Evolutionary conservation across 2,329 filamentous ascomycete species (phyloP).

Genomic region (Didymella lethalis): DNA sequence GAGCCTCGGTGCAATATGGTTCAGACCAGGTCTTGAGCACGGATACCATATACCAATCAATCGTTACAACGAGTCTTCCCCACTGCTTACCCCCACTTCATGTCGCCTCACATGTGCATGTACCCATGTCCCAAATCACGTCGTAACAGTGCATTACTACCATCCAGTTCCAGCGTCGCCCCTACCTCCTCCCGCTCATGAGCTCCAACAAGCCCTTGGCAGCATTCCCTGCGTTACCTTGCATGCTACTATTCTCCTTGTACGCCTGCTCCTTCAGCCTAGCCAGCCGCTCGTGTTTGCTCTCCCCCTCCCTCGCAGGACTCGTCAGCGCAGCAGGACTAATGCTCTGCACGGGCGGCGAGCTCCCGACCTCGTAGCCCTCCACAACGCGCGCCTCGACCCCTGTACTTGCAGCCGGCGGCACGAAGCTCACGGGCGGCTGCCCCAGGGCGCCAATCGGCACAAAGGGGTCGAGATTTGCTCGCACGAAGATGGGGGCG

Average conservation of each 20-base stretch:
- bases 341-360: slow-evolving; percentile 31
- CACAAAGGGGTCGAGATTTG: slow-evolving; percentile 43
- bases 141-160: slow-evolving; percentile 17
- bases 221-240: slow-evolving; percentile 56
- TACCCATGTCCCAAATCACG: slow-evolving; percentile 1
- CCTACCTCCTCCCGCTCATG: slow-evolving; percentile 40
- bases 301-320: slow-evolving; percentile 19
- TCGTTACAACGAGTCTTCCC: slow-evolving; percentile 7
- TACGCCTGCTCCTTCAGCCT: slow-evolving; percentile 40
- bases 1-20: slow-evolving; percentile 2
- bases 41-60: slow-evolving; percentile 12
- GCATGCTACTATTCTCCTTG: slow-evolving; percentile 53
- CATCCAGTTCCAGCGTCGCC: neutral
- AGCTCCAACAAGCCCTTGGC: slow-evolving; percentile 63
- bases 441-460: slow-evolving; percentile 45
- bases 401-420: slow-evolving; percentile 34
- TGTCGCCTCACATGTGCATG: slow-evolving; percentile 4
- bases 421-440: slow-evolving; percentile 51
- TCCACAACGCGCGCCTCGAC: slow-evolving; percentile 51
- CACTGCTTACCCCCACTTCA: neutral
- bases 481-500: slow-evolving; percentile 37
- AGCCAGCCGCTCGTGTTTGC: slow-evolving; percentile 35
- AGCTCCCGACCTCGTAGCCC: slow-evolving; percentile 39
- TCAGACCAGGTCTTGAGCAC: slow-evolving; percentile 2
- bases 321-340: slow-evolving; percentile 12